Conservation (phyloP, 805 yeast genomes). For the Starmera amethionina region DNA sequence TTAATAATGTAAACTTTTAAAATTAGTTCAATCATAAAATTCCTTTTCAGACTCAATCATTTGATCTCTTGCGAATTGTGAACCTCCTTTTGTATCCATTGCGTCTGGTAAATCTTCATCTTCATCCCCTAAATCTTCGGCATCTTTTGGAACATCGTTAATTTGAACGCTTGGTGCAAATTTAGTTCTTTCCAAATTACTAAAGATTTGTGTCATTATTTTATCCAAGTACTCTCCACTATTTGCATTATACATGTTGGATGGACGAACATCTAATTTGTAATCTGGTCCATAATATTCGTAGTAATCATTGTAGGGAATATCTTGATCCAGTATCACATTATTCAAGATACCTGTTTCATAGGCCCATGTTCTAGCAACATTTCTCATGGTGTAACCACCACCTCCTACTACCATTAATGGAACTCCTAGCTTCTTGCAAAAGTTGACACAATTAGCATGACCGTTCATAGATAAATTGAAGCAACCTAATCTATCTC, state of each 20-base stretch:
- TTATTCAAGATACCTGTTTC: conserved; percentile 86
- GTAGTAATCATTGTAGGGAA: conserved; percentile 92
- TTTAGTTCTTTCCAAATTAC: conserved; percentile 80
- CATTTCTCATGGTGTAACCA: conserved; percentile 96
- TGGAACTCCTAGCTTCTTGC: conserved; percentile 79
- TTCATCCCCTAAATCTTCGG: conserved; percentile 79
- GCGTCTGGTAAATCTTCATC: conserved; percentile 77
- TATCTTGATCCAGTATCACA: conserved; percentile 60
- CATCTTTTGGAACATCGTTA: conserved; percentile 80
- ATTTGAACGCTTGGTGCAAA: conserved; percentile 96
- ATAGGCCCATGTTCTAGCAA: conserved; percentile 89
- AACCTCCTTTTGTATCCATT: conserved; percentile 86
- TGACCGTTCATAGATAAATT: conserved; percentile 90
- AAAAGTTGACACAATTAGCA: conserved; percentile 89
- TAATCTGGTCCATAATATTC: conserved; percentile 98
- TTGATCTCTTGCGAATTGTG: conserved; percentile 74
- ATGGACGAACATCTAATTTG: conserved; percentile 86
- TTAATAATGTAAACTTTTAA: too few species aligned
- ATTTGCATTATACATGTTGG: conserved; percentile 95
- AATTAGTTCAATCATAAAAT: conserved; percentile 33
- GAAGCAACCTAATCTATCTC: conserved; percentile 93
- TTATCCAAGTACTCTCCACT: conserved; percentile 86
- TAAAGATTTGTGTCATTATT: conserved; percentile 64
- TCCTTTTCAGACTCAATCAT: conserved; percentile 65
- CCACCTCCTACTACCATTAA: conserved; percentile 96